A percentile compares a stretch with the other conserved stretches of the same genome.
phyloP scores from a whole-genome alignment of 495 filamentous ascomycete genomes.

The Massariosphaeria phaeospora region DNA sequence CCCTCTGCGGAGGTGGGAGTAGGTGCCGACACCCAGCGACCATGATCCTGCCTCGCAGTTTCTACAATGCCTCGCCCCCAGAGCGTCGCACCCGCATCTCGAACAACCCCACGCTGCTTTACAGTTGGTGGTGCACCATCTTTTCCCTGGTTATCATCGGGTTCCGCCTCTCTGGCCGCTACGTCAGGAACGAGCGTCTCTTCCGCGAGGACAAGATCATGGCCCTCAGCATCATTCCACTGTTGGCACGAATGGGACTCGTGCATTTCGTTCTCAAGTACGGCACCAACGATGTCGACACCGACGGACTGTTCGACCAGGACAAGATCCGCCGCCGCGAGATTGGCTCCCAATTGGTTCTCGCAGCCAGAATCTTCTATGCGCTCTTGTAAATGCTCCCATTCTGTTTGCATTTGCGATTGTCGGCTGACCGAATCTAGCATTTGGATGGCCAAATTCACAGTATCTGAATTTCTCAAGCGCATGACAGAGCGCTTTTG shows the following conservation, averaged over 20 bases:
- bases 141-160: slow-evolving; percentile 79
- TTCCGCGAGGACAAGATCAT: slow-evolving; percentile 87
- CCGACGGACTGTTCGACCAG: slow-evolving; percentile 44
- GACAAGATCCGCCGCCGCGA: slow-evolving; percentile 45
- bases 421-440: slow-evolving; percentile 42
- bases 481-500: slow-evolving; percentile 66
- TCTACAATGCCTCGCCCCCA: slow-evolving; percentile 26
- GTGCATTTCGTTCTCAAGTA: slow-evolving; percentile 78
- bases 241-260: slow-evolving; percentile 75
- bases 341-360: slow-evolving; percentile 61
- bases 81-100: slow-evolving; percentile 22
- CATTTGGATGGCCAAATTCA: slow-evolving; percentile 87
- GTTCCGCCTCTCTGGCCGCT: slow-evolving; percentile 69
- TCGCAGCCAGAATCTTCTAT: slow-evolving; percentile 62
- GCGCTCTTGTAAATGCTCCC: slow-evolving; percentile 56
- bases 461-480: slow-evolving; percentile 85
- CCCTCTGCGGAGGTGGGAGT: slow-evolving; percentile 34
- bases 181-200: slow-evolving; percentile 71
- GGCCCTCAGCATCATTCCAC: slow-evolving; percentile 70
- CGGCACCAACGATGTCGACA: slow-evolving; percentile 79
- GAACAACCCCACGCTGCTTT: slow-evolving; percentile 53
- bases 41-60: slow-evolving; percentile 25
- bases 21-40: slow-evolving; percentile 2
- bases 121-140: slow-evolving; percentile 89
- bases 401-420: background rate